Conservation (phyloP, 139 green algal genomes). For the Coccomyxa sp. region DNA sequence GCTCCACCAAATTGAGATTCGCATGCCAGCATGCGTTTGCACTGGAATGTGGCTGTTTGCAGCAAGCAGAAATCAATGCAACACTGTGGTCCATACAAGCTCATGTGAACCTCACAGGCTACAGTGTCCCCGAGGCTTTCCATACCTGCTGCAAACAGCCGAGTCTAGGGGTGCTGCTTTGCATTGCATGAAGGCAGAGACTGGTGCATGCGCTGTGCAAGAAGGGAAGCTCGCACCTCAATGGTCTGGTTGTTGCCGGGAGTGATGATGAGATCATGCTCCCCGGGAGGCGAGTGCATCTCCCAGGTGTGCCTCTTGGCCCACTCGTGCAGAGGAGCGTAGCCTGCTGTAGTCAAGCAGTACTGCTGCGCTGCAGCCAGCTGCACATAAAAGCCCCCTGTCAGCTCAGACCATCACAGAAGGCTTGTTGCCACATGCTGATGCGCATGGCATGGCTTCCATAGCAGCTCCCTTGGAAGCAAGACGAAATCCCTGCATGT, state of each 20-base stretch:
- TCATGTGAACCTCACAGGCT: no score
- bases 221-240: conserved; percentile 18
- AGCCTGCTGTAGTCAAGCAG: conserved; percentile 13
- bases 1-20: neutral
- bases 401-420: neutral
- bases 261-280: conserved; percentile 29
- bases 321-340: conserved; percentile 13
- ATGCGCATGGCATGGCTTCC: neutral
- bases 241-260: conserved; percentile 27
- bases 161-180: no score
- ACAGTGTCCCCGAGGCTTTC: no score
- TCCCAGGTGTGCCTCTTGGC: conserved; percentile 8
- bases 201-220: neutral
- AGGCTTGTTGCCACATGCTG: neutral
- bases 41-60: no score
- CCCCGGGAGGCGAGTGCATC: conserved; percentile 12
- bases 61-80: no score
- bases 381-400: conserved; percentile 13
- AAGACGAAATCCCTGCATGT: neutral
- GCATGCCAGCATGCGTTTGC: no score
- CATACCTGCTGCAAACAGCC: no score
- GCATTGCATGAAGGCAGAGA: no score
- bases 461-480: neutral
- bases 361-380: conserved; percentile 44
- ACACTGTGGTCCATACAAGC: no score